Base-by-base conservation (phyloP, 2,329 filamentous ascomycete genomes). In the Nothophaeocryptopus gaeumannii region DNA sequence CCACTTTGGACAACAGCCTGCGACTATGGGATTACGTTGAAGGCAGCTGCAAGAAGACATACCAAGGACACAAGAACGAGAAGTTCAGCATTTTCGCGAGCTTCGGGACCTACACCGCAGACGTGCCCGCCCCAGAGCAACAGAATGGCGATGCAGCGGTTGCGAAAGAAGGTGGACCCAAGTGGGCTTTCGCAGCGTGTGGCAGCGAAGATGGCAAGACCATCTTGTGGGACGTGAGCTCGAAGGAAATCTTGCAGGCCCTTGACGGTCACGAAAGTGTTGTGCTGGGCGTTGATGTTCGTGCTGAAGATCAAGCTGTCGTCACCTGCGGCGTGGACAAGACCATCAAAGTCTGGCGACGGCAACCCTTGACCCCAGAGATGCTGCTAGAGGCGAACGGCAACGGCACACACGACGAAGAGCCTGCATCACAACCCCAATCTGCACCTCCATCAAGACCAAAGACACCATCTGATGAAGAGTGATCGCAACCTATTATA, bases 1-100 rank as follows among this genome's bases (percentile, higher is more conserved):
- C 88, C 70, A 96, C 89, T 56, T 79, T 96, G 58, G 93, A 99
- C 73, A 88, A 85, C 53, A 92, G 88, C 66, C 81, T 99, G 39
- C 84, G 93, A 2, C 75, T 99, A 15, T 99, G 93, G 93, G 88
- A 96, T 69, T 99, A 97, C 67, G 86, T 95, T 8, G 83, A 89
- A 33, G 92, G 92, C 7, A 83, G 84, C 26, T 93, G 93, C 60
- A 86, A 96, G 63, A 99, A 99, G 77, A 99, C 93, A 11, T 99
- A 97, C 70, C 90, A 96, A 67, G 93, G 93, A 0, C 93, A 97
- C 64, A 73, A 76, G 47, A 99, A 99, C 68, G 78, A 82, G 47
- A 85, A 85, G 54, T 97, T 87, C 70, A 92, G 89, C 58, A 78
- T 97, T n/a, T 82, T 82, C 2, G 89, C 90, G 3, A 85, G 85